phyloP scores from a whole-genome alignment of 805 yeast species.

The Candida silvicultrix region DNA sequence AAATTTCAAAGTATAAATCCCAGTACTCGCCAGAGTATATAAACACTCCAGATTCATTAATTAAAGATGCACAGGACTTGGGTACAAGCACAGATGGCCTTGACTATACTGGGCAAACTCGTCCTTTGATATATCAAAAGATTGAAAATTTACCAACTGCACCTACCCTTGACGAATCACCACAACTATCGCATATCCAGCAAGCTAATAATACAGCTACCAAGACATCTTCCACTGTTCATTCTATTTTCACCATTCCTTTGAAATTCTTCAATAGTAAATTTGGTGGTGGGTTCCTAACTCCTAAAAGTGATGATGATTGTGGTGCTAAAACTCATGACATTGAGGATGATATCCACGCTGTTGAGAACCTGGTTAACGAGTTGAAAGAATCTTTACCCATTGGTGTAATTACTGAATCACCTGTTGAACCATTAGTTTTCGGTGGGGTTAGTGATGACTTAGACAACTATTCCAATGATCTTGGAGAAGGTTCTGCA shows the following conservation, averaged over 20 bases:
- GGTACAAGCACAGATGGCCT: no score
- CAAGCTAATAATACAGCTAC: background rate
- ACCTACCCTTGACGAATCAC: background rate
- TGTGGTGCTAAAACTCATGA: no score
- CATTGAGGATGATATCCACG: background rate
- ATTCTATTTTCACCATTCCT: constrained; percentile 1
- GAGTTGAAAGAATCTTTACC: background rate
- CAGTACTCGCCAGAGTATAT: background rate
- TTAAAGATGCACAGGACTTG: no score
- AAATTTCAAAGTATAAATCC: background rate
- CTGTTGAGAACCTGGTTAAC: background rate
- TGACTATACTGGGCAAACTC: background rate
- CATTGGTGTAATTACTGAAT: constrained; percentile 1
- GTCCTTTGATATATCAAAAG: constrained; percentile 1
- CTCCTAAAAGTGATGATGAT: background rate
- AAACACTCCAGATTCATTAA: background rate
- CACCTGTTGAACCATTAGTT: background rate
- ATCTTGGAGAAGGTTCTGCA: background rate
- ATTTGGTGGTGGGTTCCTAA: background rate
- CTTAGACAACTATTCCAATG: background rate
- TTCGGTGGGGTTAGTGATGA: background rate
- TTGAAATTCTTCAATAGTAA: background rate
- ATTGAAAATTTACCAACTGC: constrained; percentile 13
- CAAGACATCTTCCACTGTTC: background rate
- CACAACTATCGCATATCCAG: background rate